Evolutionary conservation across 2,329 filamentous ascomycete species (phyloP).

Genomic region (Emergomyces orientalis): DNA sequence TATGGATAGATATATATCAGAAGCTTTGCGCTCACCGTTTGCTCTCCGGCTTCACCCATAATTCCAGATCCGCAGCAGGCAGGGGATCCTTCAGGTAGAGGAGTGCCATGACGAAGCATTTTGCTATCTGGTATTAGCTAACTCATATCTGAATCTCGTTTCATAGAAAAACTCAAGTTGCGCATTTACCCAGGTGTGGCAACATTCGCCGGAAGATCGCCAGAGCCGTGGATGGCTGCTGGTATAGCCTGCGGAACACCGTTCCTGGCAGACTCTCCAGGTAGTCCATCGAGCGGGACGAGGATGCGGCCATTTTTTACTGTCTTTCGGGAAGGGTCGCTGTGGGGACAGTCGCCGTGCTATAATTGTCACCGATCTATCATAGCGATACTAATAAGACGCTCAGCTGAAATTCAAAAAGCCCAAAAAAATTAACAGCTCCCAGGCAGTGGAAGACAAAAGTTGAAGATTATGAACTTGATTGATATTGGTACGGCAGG

Average conservation of each 20-base stretch:
- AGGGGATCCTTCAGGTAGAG: slow-evolving; percentile 82
- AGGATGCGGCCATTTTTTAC: slow-evolving; percentile 45
- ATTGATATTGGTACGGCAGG: background rate
- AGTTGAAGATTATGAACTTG: background rate
- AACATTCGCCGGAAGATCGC: slow-evolving; percentile 97
- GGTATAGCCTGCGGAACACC: slow-evolving; percentile 84
- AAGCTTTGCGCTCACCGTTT: slow-evolving; percentile 38
- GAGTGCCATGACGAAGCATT: slow-evolving; percentile 90
- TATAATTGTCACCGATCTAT: slow-evolving; percentile 12
- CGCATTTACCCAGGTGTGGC: slow-evolving; percentile 63
- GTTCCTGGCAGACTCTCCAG: slow-evolving; percentile 84
- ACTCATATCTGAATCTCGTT: slow-evolving; percentile 2
- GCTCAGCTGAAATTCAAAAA: background rate
- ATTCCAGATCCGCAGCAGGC: slow-evolving; percentile 67
- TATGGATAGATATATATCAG: slow-evolving; percentile 26
- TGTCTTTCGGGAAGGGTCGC: background rate
- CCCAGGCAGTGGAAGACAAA: background rate
- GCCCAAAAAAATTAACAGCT: background rate
- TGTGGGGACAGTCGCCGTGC: slow-evolving; percentile 9
- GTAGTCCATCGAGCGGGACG: slow-evolving; percentile 67
- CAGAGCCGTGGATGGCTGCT: slow-evolving; percentile 88
- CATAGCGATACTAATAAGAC: slow-evolving; percentile 9
- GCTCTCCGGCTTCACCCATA: slow-evolving; percentile 67
- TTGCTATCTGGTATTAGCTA: slow-evolving; percentile 49
- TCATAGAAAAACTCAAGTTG: background rate